Evolutionary conservation across 2,329 filamentous ascomycete genomes (phyloP), one percentile per base, ranked within the genome.

Genomic region (Scedosporium minutisporum): DNA sequence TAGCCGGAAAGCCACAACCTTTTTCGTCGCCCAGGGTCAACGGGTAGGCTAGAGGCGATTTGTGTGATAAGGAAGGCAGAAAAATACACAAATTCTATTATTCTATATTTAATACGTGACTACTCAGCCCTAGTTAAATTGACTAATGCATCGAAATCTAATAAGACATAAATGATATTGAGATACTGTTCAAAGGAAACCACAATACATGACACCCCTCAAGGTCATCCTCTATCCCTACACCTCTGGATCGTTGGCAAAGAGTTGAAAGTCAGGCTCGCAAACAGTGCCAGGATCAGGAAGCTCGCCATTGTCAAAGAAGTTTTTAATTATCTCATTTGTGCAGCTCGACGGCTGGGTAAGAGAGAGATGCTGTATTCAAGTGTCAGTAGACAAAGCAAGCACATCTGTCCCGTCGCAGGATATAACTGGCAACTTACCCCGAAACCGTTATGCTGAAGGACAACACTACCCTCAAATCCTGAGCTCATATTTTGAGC

Each of bases 371-470:
- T 63, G 61, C 57, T 62, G 4, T 38, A 6, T 6, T 14, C 12
- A 1, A 27, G 18, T 55, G 51, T 55, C 21, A 55, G 51, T 48
- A 10, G 23, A 16, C 21, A 33, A 12, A 61, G 16, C 18, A 60
- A n/a, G 18, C 21, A 60, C 10, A 21, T 16, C 42, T 9, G 18
- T 10, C 12, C n/a, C 10, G 12, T 23, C 27, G 18, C 1, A 41
- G 14, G 38, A 4, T 6, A 60, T 12, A 25, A 48, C 6, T n/a
- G 10, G 16, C 12, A 44, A 62, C 77, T 71, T 72, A 80, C 80
- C 4, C 81, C 81, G 48, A 79, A 82, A 0, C 77, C 77, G 55
- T 82, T 78, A 66, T 82, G 79, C 12, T 77, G 72, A 27, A 83
- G 68, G 5, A 83, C 70, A 0, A 75, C 73, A 0, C 79, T 81